These are phyloP conservation scores for Candida krabiensis DNA, from an alignment of 805 yeast species.

Conservation along the genomic window DNA sequence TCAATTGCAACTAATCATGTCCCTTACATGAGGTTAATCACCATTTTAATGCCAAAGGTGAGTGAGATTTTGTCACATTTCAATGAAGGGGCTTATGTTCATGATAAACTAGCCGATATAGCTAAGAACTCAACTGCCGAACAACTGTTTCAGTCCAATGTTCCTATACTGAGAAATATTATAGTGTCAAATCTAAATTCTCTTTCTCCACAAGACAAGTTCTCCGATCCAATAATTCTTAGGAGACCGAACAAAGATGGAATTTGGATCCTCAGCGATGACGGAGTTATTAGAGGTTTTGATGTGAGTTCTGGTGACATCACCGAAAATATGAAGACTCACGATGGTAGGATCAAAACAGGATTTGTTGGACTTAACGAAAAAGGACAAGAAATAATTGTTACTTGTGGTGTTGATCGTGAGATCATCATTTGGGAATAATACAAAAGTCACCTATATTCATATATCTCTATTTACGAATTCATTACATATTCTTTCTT, in stretches of 20 bases:
- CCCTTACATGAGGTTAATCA: conserved; percentile 71
- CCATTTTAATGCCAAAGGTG: conserved; percentile 45
- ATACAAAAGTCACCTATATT: not conserved
- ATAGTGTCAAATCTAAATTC: conserved; percentile 47
- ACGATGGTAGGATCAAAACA: conserved; percentile 51
- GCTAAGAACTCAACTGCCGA: conserved; percentile 7
- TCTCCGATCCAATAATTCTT: conserved; percentile 47
- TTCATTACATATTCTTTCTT: too few relatives aligned
- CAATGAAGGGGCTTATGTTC: not conserved
- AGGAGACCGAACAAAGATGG: conserved; percentile 40
- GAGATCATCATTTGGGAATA: conserved; percentile 34
- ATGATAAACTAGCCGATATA: conserved; percentile 7
- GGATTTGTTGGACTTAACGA: conserved; percentile 29
- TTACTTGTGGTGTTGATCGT: conserved; percentile 53
- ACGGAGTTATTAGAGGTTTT: conserved; percentile 62
- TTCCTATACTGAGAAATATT: conserved; percentile 33
- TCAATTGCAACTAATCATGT: conserved; percentile 75
- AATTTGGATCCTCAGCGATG: conserved; percentile 69
- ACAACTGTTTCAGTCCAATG: conserved; percentile 24
- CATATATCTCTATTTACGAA: conserved; percentile 1
- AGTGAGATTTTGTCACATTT: conserved; percentile 16
- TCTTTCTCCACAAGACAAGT: conserved; percentile 68
- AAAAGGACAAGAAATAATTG: conserved; percentile 36
- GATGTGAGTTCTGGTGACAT: conserved; percentile 44
- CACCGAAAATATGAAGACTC: conserved; percentile 34